These are phyloP conservation scores for Lonicera japonica DNA, from an alignment of 129 eudicot genomes.

Conservation along the genomic window DNA sequence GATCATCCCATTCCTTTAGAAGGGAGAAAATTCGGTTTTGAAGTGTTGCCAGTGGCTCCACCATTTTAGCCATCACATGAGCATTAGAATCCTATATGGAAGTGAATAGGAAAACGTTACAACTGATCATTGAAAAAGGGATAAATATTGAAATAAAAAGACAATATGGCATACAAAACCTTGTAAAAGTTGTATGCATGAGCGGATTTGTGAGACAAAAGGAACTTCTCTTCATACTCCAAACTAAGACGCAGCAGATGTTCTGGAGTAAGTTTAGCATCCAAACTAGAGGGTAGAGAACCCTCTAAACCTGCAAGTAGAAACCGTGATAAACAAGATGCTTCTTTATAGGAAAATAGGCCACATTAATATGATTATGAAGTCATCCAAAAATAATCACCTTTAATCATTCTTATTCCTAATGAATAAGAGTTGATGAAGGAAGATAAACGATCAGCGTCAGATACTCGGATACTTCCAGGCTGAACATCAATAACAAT, in stretches of 20 bases:
- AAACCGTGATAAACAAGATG: slow-evolving; percentile 4
- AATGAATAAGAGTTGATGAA: slow-evolving; percentile 59
- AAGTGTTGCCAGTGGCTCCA: slow-evolving; percentile 49
- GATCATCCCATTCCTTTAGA: slow-evolving; percentile 72
- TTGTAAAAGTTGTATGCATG: slow-evolving; percentile 68
- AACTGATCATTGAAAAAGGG: too few species aligned
- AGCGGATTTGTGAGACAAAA: slow-evolving; percentile 25
- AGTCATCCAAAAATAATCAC: slow-evolving; percentile 16
- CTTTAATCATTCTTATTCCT: slow-evolving; percentile 55
- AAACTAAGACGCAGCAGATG: slow-evolving; percentile 75
- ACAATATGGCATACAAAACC: slow-evolving; percentile 24
- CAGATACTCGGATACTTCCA: slow-evolving; percentile 49
- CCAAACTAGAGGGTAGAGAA: slow-evolving; percentile 48
- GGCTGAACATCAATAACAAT: slow-evolving; percentile 41
- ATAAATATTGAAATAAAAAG: neutral
- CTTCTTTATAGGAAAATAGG: neutral
- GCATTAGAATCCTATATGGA: slow-evolving; percentile 66
- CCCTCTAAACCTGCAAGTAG: slow-evolving; percentile 53
- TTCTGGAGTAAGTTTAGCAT: slow-evolving; percentile 67
- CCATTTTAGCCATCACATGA: slow-evolving; percentile 64
- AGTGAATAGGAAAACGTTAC: slow-evolving; percentile 6
- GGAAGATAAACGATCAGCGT: slow-evolving; percentile 45
- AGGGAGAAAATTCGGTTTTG: slow-evolving; percentile 39
- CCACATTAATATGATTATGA: slow-evolving; percentile 1
- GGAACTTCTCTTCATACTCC: slow-evolving; percentile 58